Evolutionary conservation across 371 early-diverging fungal genomes (phyloP), one percentile per base, ranked within the genome.

Genomic region (Circinella umbellata): DNA sequence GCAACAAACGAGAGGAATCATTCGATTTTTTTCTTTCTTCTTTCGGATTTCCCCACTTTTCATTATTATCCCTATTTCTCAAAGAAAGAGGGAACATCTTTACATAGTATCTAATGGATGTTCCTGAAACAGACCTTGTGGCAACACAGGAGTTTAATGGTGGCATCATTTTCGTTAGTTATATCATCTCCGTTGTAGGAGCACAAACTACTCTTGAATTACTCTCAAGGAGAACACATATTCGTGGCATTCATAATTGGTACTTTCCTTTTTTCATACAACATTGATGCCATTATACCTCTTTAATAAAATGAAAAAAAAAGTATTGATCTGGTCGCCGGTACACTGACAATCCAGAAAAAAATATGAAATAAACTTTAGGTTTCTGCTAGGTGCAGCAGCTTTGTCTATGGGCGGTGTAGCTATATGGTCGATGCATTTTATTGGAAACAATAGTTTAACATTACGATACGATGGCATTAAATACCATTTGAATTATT

Each of bases 391-490:
- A 18, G 63, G 65, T n/a, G 69, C 80, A 42, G 72, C 82, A 48
- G 79, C 85, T 2, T 64, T 79, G 18, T 59, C 71, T 0, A 84
- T 82, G 81, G 85, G 85, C 42, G 80, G 75, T 37, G 81, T 80
- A 17, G 74, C 74, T 42, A 78, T 84, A 7, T 84, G 85, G 85
- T 79, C 80, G 18, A 84, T 82, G 85, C 85, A 84, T 71, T 84
- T 84, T 53, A 77, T 80, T 36, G 81, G 77, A 18, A 81, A 83
- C 63, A 81, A 83, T 39, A 71, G 78, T n/a, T 42, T 83, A 61
- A 79, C 72, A 9, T 51, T 83, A 15, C 49, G 18, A 3, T 61
- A 72, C 20, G 54, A 68, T 20, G 73, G 46, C 15, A 63, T 57
- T 8, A 7, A 20, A 13, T 76, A 75, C 61, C 77, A 80, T 34